These are phyloP conservation scores for Pichia scutulata DNA, from an alignment of 805 yeast genomes.

Conservation along the genomic window DNA sequence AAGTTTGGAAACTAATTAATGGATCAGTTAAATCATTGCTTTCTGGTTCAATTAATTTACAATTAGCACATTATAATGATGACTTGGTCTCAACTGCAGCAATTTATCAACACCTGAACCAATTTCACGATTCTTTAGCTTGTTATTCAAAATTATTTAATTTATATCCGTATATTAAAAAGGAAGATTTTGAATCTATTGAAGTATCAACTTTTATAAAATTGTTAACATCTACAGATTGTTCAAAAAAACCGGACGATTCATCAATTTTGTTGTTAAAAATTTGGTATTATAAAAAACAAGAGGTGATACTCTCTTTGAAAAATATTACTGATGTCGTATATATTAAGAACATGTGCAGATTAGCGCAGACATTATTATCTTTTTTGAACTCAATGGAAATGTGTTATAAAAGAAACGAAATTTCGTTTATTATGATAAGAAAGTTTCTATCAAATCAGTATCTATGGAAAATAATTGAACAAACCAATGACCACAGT, in stretches of 20 bases:
- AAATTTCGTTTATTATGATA: slow-evolving; percentile 35
- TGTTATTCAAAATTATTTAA: slow-evolving; percentile 41
- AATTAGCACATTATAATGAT: slow-evolving; percentile 32
- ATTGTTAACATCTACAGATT: slow-evolving; percentile 4
- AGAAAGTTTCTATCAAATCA: slow-evolving; percentile 31
- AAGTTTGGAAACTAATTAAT: slow-evolving; percentile 42
- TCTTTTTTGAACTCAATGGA: slow-evolving; percentile 19
- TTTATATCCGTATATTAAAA: slow-evolving; percentile 10
- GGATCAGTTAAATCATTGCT: slow-evolving; percentile 41
- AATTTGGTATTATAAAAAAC: slow-evolving; percentile 17
- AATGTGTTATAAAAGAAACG: slow-evolving; percentile 26
- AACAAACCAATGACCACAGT: slow-evolving; percentile 16
- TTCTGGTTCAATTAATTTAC: slow-evolving; percentile 44
- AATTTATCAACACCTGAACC: slow-evolving; percentile 39
- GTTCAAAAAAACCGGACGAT: slow-evolving; percentile 1
- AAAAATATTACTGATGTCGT: slow-evolving; percentile 17
- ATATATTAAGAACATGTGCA: slow-evolving; percentile 24
- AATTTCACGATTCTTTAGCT: slow-evolving; percentile 52
- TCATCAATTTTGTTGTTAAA: slow-evolving; percentile 16
- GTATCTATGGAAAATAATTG: slow-evolving; percentile 15
- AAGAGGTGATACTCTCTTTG: slow-evolving; percentile 17
- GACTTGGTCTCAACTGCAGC: slow-evolving; percentile 28
- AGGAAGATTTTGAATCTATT: slow-evolving; percentile 11
- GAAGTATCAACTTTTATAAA: slow-evolving; percentile 11
- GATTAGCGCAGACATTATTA: slow-evolving; percentile 24